Conservation (phyloP, 2,329 filamentous ascomycete genomes). For the Thelonectria discophora region DNA sequence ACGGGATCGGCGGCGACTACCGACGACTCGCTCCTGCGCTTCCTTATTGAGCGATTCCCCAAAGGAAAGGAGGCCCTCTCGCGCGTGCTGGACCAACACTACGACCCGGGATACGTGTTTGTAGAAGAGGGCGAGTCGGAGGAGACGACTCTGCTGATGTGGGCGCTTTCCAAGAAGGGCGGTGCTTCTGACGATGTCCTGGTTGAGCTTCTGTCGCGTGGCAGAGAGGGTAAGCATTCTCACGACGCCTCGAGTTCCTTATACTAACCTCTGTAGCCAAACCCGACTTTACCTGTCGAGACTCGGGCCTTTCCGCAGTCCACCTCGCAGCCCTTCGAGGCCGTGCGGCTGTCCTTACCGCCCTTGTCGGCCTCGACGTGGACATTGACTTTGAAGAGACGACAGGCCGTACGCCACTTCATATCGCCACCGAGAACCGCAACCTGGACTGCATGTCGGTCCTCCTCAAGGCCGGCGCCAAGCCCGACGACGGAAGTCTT, state of each 20-base stretch:
- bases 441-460: neutral
- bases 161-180: neutral
- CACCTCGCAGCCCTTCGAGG: neutral
- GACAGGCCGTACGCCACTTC: neutral
- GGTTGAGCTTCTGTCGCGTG: constrained; percentile 1
- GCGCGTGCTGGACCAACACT: neutral
- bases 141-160: neutral
- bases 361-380: neutral
- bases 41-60: neutral
- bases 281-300: neutral
- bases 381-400: constrained; percentile 1
- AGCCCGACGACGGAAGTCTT: neutral
- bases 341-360: neutral
- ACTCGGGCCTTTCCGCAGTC: neutral
- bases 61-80: neutral
- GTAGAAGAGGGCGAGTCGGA: neutral
- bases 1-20: neutral
- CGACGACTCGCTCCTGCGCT: neutral
- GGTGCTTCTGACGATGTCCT: neutral
- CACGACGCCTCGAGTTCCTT: no score
- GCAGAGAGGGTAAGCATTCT: neutral
- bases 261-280: constrained; percentile 1
- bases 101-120: neutral
- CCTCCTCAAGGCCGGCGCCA: neutral
- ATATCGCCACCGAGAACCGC: neutral